Conservation (phyloP, 768 basidiomycete genomes). For the Mrakia hoshinonis region DNA sequence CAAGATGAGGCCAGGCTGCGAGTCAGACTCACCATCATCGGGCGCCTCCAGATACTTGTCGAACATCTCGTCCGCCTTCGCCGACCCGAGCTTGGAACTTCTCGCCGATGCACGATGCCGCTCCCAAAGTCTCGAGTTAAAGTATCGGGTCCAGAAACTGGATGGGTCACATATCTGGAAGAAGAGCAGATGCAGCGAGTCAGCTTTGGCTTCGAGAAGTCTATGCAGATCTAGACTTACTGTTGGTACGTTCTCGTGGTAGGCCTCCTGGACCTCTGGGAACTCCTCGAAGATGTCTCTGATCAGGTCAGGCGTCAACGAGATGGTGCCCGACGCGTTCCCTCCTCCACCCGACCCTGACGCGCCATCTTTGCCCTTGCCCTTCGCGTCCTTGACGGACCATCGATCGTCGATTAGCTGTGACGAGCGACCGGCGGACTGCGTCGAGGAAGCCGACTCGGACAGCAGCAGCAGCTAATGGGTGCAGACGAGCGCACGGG, state of each 20-base stretch:
- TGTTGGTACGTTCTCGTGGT: conserved; percentile 82
- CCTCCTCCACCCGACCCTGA: neutral
- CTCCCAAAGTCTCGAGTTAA: conserved; percentile 91
- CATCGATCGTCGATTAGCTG: conserved; percentile 41
- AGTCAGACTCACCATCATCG: conserved; percentile 64
- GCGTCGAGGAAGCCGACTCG: conserved; percentile 41
- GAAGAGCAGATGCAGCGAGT: neutral
- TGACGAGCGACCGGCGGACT: conserved; percentile 40
- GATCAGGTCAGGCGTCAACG: conserved; percentile 53
- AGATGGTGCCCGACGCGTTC: conserved; percentile 26
- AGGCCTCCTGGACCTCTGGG: conserved; percentile 85
- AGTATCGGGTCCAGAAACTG: conserved; percentile 95
- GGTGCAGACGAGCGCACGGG: neutral
- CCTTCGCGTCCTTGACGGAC: conserved; percentile 39
- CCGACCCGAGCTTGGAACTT: conserved; percentile 57
- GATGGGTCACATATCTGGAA: conserved; percentile 56
- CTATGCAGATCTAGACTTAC: conserved; percentile 42
- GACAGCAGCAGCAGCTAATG: conserved; percentile 65
- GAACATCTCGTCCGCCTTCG: conserved; percentile 64
- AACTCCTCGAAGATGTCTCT: conserved; percentile 97
- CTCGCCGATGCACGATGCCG: conserved; percentile 87
- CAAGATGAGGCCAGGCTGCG: neutral
- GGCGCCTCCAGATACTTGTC: conserved; percentile 94
- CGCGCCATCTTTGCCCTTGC: conserved; percentile 17
- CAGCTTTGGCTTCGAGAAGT: neutral